Base-by-base conservation (phyloP, 2,329 filamentous ascomycete species). In the Coniochaeta sp. region DNA sequence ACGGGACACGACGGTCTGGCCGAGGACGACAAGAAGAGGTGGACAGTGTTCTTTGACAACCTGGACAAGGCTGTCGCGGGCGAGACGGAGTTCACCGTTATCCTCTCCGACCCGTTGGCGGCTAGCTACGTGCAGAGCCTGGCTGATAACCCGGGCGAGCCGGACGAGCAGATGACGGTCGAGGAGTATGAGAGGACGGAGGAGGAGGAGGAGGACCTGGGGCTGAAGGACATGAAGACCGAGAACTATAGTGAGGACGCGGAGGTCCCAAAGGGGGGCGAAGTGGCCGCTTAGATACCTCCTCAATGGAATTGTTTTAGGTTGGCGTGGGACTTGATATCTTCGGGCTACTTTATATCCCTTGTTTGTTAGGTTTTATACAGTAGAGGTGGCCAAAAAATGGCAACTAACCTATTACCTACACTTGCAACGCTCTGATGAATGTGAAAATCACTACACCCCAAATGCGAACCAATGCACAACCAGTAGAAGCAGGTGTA, bases 121-220 rank as follows among this genome's bases (percentile, higher is more conserved):
- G 90, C 90, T 72, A 96, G 91, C 70, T 99, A 96, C 71, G 89
- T 99, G 54, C 95, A 99, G 77, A 91, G 93, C 68, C 81, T 96
- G 62, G 89, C 86, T 4, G 86, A 91, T 26, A 89, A 92, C 65
- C 88, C 89, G 1, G 78, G 79, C 36, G 69, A 81, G 55, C 76
- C 79, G 0, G 95, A 99, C 70, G 88, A 88, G 17, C 89, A 95
- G 75, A 89, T 99, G 71, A 86, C 83, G 60, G 81, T 85, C 2
- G 90, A 91, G 75, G 89, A 90, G 32, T 99, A 99, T 72, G 85
- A 89, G 62, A 84, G 95, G 62, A 96, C 93, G 0, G 86, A 89
- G 0, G 90, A 97, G 72, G 95, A 99, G 71, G 91, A 96, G 75
- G 95, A 99, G 69, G 91, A 97, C 61, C 78, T 99, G 12, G 95